Conservation (phyloP, 495 filamentous ascomycete genomes). For the Parmelia sp. region DNA sequence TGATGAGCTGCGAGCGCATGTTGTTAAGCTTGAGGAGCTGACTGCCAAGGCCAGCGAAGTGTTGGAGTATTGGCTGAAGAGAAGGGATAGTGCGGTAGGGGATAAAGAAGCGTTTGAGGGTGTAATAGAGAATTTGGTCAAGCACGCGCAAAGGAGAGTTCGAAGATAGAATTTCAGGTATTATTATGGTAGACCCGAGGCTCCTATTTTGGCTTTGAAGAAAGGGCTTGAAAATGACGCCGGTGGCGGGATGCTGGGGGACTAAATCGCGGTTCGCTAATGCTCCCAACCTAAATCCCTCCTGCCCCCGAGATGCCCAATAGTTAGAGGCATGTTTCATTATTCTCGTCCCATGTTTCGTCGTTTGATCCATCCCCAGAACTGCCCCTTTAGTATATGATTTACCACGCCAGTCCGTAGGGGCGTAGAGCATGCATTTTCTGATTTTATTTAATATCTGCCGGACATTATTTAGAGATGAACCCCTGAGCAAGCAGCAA, state of each 20-base stretch:
- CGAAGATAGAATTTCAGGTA: slow-evolving; percentile 45
- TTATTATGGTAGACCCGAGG: too few species aligned
- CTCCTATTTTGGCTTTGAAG: too few species aligned
- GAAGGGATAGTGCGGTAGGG: slow-evolving; percentile 72
- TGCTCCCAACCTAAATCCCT: neutral
- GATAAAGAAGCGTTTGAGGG: slow-evolving; percentile 96
- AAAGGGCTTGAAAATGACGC: too few species aligned
- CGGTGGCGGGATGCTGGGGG: neutral
- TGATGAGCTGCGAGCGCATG: slow-evolving; percentile 65
- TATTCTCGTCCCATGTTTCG: too few species aligned
- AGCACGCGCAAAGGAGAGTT: slow-evolving; percentile 83
- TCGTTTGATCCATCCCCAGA: too few species aligned
- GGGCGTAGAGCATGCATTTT: too few species aligned
- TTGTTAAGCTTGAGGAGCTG: slow-evolving; percentile 62
- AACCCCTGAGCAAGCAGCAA: neutral
- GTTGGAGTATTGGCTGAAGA: slow-evolving; percentile 82
- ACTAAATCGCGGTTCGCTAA: slow-evolving; percentile 13
- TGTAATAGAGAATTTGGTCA: slow-evolving; percentile 96
- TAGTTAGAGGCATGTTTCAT: too few species aligned
- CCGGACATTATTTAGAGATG: neutral
- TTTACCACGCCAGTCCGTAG: neutral
- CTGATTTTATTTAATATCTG: too few species aligned
- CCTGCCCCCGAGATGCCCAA: too few species aligned
- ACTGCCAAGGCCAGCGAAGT: slow-evolving; percentile 65
- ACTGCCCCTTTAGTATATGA: too few species aligned